These are phyloP conservation scores for Magnaporthiopsis incrustans DNA, from an alignment of 2,329 filamentous ascomycete genomes.

Conservation along the genomic window DNA sequence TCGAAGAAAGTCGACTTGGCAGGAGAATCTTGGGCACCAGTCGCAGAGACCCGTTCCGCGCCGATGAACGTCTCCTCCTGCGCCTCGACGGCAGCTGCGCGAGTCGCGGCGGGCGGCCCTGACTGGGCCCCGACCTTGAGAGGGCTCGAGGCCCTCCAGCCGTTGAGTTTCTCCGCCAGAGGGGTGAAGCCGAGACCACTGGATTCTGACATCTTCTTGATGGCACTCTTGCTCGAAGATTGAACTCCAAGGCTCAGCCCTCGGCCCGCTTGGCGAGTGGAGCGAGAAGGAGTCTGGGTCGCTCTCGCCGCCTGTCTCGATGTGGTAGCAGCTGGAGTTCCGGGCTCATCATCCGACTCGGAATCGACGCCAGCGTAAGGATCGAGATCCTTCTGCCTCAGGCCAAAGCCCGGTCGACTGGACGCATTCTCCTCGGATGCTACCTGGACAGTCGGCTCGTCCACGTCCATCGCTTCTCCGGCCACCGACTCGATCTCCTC, in stretches of 20 bases:
- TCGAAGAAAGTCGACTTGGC: constrained; percentile 49
- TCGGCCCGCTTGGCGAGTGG: constrained; percentile 3
- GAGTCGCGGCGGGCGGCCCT: constrained; percentile 8
- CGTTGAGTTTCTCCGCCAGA: constrained; percentile 50
- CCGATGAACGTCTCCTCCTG: neutral
- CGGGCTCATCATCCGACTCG: constrained; percentile 48
- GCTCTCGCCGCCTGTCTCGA: constrained; percentile 22
- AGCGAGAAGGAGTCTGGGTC: constrained; percentile 35
- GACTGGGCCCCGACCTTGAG: constrained; percentile 29
- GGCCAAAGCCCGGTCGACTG: constrained; percentile 26
- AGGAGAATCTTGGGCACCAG: constrained; percentile 25
- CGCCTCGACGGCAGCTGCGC: constrained; percentile 4
- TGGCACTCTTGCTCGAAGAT: constrained; percentile 17
- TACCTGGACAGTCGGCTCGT: constrained; percentile 11
- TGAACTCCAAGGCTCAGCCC: constrained; percentile 8
- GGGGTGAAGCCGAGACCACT: constrained; percentile 50
- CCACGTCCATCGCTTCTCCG: constrained; percentile 17
- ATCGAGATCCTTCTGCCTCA: constrained; percentile 40
- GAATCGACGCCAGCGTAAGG: constrained; percentile 42
- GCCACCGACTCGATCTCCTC: constrained; percentile 7
- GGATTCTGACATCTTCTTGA: neutral
- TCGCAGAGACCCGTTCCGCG: too few species aligned
- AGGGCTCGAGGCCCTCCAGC: constrained; percentile 56
- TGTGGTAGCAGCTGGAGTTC: constrained; percentile 20
- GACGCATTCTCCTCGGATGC: constrained; percentile 9